Evolutionary conservation across 2,329 filamentous ascomycete species (phyloP).

Genomic region (Fusarium mexicanum): DNA sequence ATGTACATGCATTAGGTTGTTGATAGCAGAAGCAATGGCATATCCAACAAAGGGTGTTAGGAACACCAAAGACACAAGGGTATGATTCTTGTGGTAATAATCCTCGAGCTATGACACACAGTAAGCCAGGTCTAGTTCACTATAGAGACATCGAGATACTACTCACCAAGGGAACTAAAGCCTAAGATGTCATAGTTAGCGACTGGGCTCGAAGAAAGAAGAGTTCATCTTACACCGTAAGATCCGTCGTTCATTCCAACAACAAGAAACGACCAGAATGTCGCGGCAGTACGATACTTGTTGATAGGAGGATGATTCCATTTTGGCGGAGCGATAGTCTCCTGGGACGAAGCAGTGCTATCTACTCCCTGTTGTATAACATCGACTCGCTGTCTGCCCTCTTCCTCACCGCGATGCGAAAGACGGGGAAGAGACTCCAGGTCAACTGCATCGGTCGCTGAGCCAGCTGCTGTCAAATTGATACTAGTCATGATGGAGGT

Average conservation of each 20-base stretch:
- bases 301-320: neutral
- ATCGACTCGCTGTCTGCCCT: neutral
- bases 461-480: neutral
- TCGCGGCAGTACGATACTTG: neutral
- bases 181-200: neutral
- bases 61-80: neutral
- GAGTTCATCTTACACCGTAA: neutral
- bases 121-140: neutral
- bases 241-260: neutral
- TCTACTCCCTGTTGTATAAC: neutral
- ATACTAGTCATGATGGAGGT: neutral
- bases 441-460: neutral
- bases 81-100: neutral
- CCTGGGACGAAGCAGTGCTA: neutral
- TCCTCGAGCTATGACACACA: neutral
- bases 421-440: neutral
- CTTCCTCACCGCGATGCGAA: neutral
- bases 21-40: neutral
- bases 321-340: neutral
- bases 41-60: neutral
- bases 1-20: neutral
- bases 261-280: neutral
- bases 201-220: rapidly evolving
- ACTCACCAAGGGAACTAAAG: neutral
- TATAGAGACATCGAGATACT: neutral